Evolutionary conservation across 306 rosid species (phyloP).

Genomic region (Dalbergia cultrata): DNA sequence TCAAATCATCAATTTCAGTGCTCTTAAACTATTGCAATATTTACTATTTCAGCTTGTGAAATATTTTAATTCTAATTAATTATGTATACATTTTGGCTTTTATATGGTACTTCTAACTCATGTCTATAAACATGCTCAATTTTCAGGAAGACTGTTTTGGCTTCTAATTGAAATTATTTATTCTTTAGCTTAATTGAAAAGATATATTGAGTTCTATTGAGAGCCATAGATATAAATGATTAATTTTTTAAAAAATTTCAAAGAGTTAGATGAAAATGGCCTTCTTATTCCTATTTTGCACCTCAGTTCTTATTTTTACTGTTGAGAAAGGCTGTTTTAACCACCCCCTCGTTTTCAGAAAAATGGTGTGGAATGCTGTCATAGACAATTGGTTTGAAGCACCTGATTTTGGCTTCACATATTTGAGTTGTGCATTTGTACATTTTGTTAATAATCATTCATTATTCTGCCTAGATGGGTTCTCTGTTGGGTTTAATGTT

Average conservation of each 20-base stretch:
- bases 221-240: conserved; percentile 25
- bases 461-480: background rate
- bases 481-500: conserved; percentile 21
- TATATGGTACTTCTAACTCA: conserved; percentile 10
- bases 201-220: conserved; percentile 32
- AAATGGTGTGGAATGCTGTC: conserved; percentile 18
- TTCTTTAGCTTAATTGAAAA: conserved; percentile 8
- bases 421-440: conserved; percentile 22
- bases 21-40: conserved; percentile 16
- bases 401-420: conserved; percentile 12
- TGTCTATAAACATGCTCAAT: conserved; percentile 5
- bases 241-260: background rate
- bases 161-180: conserved; percentile 16
- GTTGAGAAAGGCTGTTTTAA: conserved; percentile 18
- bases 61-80: background rate
- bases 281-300: conserved; percentile 8
- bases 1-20: conserved; percentile 31
- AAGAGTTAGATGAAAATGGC: conserved; percentile 31
- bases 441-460: conserved; percentile 15
- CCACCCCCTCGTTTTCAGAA: background rate
- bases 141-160: conserved; percentile 31
- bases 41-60: conserved; percentile 25
- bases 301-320: conserved; percentile 14
- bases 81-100: conserved; percentile 24
- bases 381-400: conserved; percentile 25